These are phyloP conservation scores for Vickermania spadyakhi DNA, from an alignment of 208 protist species.

Conservation along the genomic window DNA sequence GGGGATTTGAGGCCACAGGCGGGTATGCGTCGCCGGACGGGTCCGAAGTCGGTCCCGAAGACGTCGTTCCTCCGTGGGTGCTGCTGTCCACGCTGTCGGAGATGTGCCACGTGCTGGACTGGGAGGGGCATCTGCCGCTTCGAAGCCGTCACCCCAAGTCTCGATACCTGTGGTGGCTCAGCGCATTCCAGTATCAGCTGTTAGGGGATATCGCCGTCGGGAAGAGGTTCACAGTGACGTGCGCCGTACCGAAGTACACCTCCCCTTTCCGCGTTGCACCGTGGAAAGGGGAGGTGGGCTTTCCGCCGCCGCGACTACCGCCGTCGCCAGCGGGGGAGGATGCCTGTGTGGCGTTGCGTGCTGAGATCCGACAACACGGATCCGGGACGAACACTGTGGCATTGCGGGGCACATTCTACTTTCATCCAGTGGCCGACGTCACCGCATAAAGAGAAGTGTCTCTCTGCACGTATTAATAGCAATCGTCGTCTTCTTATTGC, in stretches of 20 bases:
- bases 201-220: constrained; percentile 30
- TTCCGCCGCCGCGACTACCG: constrained; percentile 25
- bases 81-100: constrained; percentile 12
- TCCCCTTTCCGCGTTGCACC: constrained; percentile 47
- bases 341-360: constrained; percentile 47
- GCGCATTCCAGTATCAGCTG: constrained; percentile 41
- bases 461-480: too few species aligned
- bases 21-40: too few species aligned
- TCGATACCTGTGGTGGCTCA: constrained; percentile 19
- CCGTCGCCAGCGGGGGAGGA: constrained; percentile 21
- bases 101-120: constrained; percentile 12
- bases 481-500: too few species aligned
- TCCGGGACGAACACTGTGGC: too few species aligned
- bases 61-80: constrained; percentile 17
- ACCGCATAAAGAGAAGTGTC: too few species aligned
- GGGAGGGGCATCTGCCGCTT: not conserved
- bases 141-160: not conserved
- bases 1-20: not conserved
- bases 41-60: not conserved
- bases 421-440: too few species aligned
- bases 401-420: too few species aligned
- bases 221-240: constrained; percentile 41
- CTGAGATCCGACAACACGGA: constrained; percentile 73
- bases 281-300: constrained; percentile 57
- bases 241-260: constrained; percentile 37